Base-by-base conservation (phyloP, 1,284 basidiomycete genomes). In the Ustilago tritici region DNA sequence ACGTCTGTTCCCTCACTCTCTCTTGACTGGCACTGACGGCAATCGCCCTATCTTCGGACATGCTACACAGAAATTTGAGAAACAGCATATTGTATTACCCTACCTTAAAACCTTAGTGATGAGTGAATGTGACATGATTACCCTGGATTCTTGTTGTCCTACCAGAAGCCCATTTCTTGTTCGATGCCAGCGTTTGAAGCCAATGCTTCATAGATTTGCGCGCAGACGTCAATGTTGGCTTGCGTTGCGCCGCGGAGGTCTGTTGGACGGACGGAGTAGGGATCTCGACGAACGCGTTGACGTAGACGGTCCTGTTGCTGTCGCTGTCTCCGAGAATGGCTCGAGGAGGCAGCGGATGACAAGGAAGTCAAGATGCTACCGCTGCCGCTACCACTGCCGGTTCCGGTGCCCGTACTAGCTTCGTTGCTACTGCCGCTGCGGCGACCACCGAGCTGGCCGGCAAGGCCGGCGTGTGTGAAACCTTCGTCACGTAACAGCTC, bases 191-290 rank as follows among this genome's bases (percentile, higher is more conserved):
- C 63, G 1, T 66, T 50, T 2, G 52, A 56, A n/a, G 59, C 56
- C 4, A 77, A 35, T 1, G 63, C 58, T 23, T 70, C 63, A 38
- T 61, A 64, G 23, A 77, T 34, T 11, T 52, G 7, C 2, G 54
- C 53, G 38, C 63, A 67, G 10, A 70, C 35, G 19, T 72, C 63
- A 23, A 77, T 38, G 12, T 65, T 69, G n/a, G 43, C 31, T 19
- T 66, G 59, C 6, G 65, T 69, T 7, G 75, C 75, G 23, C 75
- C 75, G 15, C 70, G 52, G 3, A 77, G 56, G 50, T 77, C 75
- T 35, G 59, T 60, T 10, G 35, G 56, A 12, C 66, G 56, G 17
- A 62, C 17, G 10, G 54, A 53, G 19, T 57, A 68, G 14, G 64
- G 59, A 3, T 50, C 52, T 9, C 60, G 63, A 35, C 35, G 28